phyloP scores from a whole-genome alignment of 805 yeast species.

The Saccharomycodes ludwigii region DNA sequence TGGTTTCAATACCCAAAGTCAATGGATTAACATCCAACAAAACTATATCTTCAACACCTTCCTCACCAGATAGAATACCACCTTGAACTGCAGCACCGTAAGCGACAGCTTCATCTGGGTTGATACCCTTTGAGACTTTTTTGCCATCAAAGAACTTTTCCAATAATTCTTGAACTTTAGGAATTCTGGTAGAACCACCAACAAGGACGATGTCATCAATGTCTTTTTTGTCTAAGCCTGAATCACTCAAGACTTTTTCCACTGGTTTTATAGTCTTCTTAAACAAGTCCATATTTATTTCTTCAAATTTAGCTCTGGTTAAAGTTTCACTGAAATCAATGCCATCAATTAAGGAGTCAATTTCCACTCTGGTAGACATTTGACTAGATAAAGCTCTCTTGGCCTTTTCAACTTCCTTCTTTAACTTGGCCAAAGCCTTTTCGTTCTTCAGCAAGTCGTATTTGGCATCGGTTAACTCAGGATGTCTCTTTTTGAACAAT shows the following conservation, averaged over 20 bases:
- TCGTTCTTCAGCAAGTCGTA: conserved; percentile 72
- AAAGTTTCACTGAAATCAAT: conserved; percentile 90
- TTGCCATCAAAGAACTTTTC: conserved; percentile 88
- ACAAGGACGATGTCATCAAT: conserved; percentile 92
- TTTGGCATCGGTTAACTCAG: too few relatives aligned
- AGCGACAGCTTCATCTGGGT: conserved; percentile 99
- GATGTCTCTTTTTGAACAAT: conserved; percentile 85
- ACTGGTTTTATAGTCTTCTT: conserved; percentile 93
- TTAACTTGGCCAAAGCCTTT: conserved; percentile 83
- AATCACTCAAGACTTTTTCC: conserved; percentile 88
- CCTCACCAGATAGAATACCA: conserved; percentile 93
- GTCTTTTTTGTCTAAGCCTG: conserved; percentile 76
- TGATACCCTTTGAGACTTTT: conserved; percentile 93
- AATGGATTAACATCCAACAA: conserved; percentile 88
- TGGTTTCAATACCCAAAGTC: conserved; percentile 91
- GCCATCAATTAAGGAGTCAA: conserved; percentile 90
- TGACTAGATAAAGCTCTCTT: conserved; percentile 93
- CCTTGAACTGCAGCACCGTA: conserved; percentile 99
- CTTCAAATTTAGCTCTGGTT: conserved; percentile 97
- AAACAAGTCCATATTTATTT: conserved; percentile 83
- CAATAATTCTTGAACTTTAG: conserved; percentile 89
- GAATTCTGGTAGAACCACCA: conserved; percentile 99
- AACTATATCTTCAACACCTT: conserved; percentile 81
- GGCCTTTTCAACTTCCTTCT: conserved; percentile 97
- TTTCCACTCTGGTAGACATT: conserved; percentile 91